phyloP scores from a whole-genome alignment of 345 rosid genomes.

The Pugionium cornutum region DNA sequence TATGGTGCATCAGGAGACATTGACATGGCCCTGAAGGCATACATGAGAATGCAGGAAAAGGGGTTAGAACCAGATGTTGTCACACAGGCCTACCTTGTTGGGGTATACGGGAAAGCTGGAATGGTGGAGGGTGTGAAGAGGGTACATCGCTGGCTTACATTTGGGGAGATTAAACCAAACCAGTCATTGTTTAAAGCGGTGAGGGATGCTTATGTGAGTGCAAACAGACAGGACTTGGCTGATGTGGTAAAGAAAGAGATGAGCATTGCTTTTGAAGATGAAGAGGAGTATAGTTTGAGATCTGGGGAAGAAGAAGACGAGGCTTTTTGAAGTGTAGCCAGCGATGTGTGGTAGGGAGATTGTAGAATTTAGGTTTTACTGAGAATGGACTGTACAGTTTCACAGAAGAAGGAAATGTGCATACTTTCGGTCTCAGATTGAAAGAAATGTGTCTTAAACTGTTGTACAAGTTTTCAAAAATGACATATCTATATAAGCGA shows the following conservation, averaged over 20 bases:
- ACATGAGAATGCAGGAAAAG: conserved; percentile 81
- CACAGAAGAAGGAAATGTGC: conserved; percentile 18
- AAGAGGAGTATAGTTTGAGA: conserved; percentile 14
- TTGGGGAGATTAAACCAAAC: conserved; percentile 57
- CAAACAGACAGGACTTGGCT: conserved; percentile 68
- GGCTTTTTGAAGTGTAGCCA: conserved; percentile 31
- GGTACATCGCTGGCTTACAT: conserved; percentile 56
- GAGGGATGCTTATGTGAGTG: conserved; percentile 57
- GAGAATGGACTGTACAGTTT: conserved; percentile 27
- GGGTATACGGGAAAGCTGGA: conserved; percentile 78
- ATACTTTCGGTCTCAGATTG: conserved; percentile 21
- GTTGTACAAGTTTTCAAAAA: conserved; percentile 9
- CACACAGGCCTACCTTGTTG: conserved; percentile 62
- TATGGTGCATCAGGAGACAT: conserved; percentile 61
- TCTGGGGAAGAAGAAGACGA: conserved; percentile 23
- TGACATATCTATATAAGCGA: conserved; percentile 11
- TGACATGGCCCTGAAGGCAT: conserved; percentile 61
- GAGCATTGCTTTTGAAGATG: conserved; percentile 51
- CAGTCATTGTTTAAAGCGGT: conserved; percentile 66
- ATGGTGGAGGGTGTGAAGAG: conserved; percentile 86
- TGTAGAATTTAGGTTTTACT: conserved; percentile 28
- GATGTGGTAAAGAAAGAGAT: conserved; percentile 65
- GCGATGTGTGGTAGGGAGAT: conserved; percentile 13
- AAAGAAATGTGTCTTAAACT: conserved; percentile 25
- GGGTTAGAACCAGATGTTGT: conserved; percentile 74